phyloP scores from a whole-genome alignment of 495 filamentous ascomycete species.

The Hamigera avellanea region DNA sequence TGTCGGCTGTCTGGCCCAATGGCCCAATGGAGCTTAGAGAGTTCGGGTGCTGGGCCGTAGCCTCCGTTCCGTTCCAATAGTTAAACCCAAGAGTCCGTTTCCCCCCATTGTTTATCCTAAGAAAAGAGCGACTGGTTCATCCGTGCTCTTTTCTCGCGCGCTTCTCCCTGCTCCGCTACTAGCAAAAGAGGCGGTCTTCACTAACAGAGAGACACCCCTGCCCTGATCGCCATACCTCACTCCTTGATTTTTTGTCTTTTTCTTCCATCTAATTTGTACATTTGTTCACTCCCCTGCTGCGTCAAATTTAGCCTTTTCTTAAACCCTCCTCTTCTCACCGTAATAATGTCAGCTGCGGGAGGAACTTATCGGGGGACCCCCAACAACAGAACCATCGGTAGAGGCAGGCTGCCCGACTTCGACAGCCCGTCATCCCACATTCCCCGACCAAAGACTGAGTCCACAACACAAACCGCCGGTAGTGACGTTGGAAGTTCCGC shows the following conservation, averaged over 20 bases:
- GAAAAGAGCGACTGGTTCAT: constrained; percentile 2
- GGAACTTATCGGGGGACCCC: constrained; percentile 34
- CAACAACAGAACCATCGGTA: constrained; percentile 38
- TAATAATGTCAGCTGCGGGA: constrained; percentile 47
- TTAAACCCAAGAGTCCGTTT: constrained; percentile 1
- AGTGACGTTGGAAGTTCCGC: constrained; percentile 41
- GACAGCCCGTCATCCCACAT: constrained; percentile 64
- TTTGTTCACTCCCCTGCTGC: constrained; percentile 7
- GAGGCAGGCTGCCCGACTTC: constrained; percentile 58
- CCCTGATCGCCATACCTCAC: constrained; percentile 12
- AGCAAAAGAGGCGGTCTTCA: too few relatives aligned
- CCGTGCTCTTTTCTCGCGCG: constrained; percentile 1
- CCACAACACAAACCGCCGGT: constrained; percentile 46
- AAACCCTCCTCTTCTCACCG: too few relatives aligned
- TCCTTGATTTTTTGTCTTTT: constrained; percentile 10
- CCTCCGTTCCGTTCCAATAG: constrained; percentile 4
- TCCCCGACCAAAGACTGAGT: constrained; percentile 71
- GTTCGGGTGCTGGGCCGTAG: too few relatives aligned
- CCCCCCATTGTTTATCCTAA: neutral
- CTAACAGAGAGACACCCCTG: constrained; percentile 12
- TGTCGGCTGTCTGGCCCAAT: neutral
- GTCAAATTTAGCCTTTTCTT: neutral
- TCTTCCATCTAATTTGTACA: constrained; percentile 4
- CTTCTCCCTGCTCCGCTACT: neutral
- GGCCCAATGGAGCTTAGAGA: neutral